A percentile compares a stretch with the other conserved stretches of the same genome.
These are phyloP conservation scores for Endothia cerciana DNA, from an alignment of 2,329 filamentous ascomycete genomes.

Conservation along the genomic window DNA sequence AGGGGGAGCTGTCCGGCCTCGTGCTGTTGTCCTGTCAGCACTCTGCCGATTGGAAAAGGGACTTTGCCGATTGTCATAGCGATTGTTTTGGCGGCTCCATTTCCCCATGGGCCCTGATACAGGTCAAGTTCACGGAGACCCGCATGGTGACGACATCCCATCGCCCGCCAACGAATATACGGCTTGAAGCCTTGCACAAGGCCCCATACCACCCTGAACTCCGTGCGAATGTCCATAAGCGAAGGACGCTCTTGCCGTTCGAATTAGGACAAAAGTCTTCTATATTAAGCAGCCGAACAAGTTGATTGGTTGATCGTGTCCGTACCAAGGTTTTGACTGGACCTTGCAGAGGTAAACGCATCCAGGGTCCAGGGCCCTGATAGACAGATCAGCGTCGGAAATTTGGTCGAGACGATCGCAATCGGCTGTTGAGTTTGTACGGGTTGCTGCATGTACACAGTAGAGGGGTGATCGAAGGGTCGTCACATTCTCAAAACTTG, in stretches of 20 bases:
- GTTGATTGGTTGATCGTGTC: not conserved
- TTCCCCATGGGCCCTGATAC: constrained; percentile 11
- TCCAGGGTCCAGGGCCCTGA: constrained; percentile 9
- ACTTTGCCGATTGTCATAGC: not conserved
- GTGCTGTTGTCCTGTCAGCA: not conserved
- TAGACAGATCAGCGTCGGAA: not conserved
- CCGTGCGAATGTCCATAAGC: not conserved
- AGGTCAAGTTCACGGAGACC: not conserved
- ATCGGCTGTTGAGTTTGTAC: not conserved
- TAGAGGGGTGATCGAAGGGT: not conserved
- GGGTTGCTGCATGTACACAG: not conserved
- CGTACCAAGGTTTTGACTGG: not conserved
- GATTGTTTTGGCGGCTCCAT: not conserved
- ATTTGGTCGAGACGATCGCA: not conserved
- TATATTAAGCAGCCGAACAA: not conserved
- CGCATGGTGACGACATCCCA: constrained; percentile 12
- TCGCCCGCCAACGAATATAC: not conserved
- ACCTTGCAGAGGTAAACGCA: not conserved
- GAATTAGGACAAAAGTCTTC: not conserved
- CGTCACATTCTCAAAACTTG: not conserved
- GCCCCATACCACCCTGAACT: not conserved
- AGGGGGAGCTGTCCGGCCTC: not conserved
- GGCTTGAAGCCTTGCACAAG: not conserved
- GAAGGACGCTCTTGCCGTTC: not conserved
- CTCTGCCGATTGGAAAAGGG: not conserved